Base-by-base conservation (phyloP, 768 basidiomycete genomes). In the Russula dissimulans region DNA sequence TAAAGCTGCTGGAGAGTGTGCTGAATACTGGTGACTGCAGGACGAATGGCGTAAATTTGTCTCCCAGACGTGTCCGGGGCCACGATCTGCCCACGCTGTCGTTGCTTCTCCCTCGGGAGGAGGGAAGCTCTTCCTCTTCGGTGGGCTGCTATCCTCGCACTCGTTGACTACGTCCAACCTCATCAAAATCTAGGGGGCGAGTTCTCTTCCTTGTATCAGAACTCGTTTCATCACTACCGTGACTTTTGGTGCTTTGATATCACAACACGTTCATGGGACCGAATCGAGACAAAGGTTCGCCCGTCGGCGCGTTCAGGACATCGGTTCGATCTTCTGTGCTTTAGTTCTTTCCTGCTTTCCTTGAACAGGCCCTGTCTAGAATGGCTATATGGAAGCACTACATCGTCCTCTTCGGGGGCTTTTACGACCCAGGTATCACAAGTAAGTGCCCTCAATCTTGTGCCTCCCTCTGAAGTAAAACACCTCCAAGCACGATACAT, bases 321-420 rank as follows among this genome's bases (percentile, higher is more conserved):
- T 72, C 77, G 92, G 83, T 88, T 61, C 54, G 78, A 62, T 17
- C 46, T 41, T 18, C 39, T 18, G 31, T 51, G 15, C n/a, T 4
- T 29, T n/a, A 3, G 5, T 39, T 53, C 31, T 17, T 39, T 26
- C 46, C 22, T 57, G 10, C 5, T 18, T 15, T 17, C 6, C 36
- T 46, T 44, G 56, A 61, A 43, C 22, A n/a, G 17, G 17, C 9
- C 10, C 36, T 34, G 38, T n/a, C 31, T 50, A 89, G 89, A 39
- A 92, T 94, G 90, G 87, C 87, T 0, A 75, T 88, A 46, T 95
- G 89, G 89, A 95, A 95, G 69, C 87, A 95, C 54, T 83, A 79
- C 57, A 81, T 95, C 31, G 78, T 95, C 41, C 76, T 95, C 0
- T 97, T 95, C 68, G 94, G 92, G 5, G 93, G 92, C 1, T 95